Conservation (phyloP, 345 rosid species). For the Sonneratia caseolaris region DNA sequence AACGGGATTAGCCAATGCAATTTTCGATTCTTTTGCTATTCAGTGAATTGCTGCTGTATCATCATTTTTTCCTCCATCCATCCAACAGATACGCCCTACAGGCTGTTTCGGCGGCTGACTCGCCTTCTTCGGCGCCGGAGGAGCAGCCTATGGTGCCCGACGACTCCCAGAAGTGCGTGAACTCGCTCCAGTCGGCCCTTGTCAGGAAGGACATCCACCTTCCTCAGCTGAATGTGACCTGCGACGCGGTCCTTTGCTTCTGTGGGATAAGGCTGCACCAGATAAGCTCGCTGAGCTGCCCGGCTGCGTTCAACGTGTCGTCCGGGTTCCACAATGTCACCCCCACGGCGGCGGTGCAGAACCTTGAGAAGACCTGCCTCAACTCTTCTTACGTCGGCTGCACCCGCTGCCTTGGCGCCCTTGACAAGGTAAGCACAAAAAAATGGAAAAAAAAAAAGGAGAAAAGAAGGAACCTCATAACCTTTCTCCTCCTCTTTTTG, state of each 20-base stretch:
- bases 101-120: constrained; percentile 30
- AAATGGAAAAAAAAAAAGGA: too few species aligned
- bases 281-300: constrained; percentile 88
- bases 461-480: not conserved
- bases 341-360: constrained; percentile 79
- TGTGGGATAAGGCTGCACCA: constrained; percentile 96
- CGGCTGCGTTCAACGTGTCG: constrained; percentile 86
- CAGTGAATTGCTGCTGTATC: not conserved
- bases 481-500: too few species aligned
- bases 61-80: not conserved
- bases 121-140: constrained; percentile 35
- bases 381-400: constrained; percentile 91
- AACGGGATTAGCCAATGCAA: too few species aligned
- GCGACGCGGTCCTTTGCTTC: constrained; percentile 79
- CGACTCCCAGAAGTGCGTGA: constrained; percentile 95
- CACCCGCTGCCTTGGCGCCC: constrained; percentile 88
- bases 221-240: constrained; percentile 77
- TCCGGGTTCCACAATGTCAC: constrained; percentile 56
- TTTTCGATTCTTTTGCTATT: too few species aligned
- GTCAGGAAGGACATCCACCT: constrained; percentile 65
- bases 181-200: constrained; percentile 75
- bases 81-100: constrained; percentile 49
- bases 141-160: constrained; percentile 90
- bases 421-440: constrained; percentile 51
- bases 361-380: constrained; percentile 79